These are phyloP conservation scores for Vigna angularis DNA, from an alignment of 306 rosid species.

Conservation along the genomic window DNA sequence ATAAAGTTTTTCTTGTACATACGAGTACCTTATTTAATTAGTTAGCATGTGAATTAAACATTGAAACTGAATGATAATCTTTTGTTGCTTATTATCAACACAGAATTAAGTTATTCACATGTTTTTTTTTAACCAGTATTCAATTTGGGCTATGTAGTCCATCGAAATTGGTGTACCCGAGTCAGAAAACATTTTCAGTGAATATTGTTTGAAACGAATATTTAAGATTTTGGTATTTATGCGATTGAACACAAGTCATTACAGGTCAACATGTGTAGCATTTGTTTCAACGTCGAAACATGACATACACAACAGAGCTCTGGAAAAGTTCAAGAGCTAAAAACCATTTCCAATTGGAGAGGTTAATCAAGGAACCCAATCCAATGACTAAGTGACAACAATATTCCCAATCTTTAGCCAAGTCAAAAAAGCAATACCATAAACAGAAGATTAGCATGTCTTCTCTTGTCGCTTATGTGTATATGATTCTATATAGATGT, in stretches of 20 bases:
- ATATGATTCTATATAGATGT: constrained; percentile 27
- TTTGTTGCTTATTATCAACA: background rate
- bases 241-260: constrained; percentile 23
- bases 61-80: background rate
- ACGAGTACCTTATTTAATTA: background rate
- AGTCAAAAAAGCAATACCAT: constrained; percentile 44
- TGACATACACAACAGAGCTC: constrained; percentile 17
- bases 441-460: constrained; percentile 27
- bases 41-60: background rate
- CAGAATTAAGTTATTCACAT: background rate
- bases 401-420: constrained; percentile 30
- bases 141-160: background rate
- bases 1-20: background rate
- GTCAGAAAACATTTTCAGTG: background rate
- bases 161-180: constrained; percentile 5
- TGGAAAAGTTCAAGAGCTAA: constrained; percentile 30
- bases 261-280: constrained; percentile 12
- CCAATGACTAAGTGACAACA: constrained; percentile 37
- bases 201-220: constrained; percentile 1
- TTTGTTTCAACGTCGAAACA: constrained; percentile 11
- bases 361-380: constrained; percentile 31
- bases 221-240: background rate
- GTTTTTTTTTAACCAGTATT: background rate
- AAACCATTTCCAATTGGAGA: constrained; percentile 38
- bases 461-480: constrained; percentile 39